These are phyloP conservation scores for Nyctanthes arbortristis DNA, from an alignment of 257 asterid species.

Conservation along the genomic window DNA sequence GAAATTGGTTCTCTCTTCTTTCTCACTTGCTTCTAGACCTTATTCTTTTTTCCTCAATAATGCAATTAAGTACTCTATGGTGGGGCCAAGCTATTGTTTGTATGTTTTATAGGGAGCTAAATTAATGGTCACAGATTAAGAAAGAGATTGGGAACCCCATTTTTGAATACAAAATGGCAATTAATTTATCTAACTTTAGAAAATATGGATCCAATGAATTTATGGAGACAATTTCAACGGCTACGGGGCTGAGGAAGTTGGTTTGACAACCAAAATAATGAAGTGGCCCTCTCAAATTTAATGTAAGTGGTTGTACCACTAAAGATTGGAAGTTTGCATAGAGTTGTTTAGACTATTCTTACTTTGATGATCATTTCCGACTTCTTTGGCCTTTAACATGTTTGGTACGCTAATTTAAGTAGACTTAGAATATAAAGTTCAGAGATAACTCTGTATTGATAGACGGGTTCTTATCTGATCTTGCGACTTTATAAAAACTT, in stretches of 20 bases:
- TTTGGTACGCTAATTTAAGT: neutral
- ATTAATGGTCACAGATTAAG: slow-evolving; percentile 24
- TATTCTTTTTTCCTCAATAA: neutral
- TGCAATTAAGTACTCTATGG: slow-evolving; percentile 23
- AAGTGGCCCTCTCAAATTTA: slow-evolving; percentile 33
- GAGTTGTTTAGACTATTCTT: slow-evolving; percentile 31
- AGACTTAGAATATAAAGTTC: neutral
- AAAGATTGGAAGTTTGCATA: neutral
- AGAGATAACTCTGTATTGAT: too few relatives aligned
- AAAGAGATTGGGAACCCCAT: slow-evolving; percentile 32
- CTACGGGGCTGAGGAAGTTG: slow-evolving; percentile 44
- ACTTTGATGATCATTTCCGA: neutral
- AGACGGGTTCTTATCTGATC: neutral
- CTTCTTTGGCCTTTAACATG: neutral
- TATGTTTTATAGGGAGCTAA: slow-evolving; percentile 17
- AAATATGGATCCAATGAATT: slow-evolving; percentile 33
- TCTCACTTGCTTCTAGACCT: slow-evolving; percentile 2
- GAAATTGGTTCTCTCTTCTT: neutral
- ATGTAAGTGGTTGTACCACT: neutral
- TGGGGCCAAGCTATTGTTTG: slow-evolving; percentile 37
- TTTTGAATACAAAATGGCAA: slow-evolving; percentile 16
- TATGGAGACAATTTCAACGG: slow-evolving; percentile 18
- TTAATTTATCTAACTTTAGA: slow-evolving; percentile 32
- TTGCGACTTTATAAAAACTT: too few relatives aligned
- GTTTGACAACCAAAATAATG: slow-evolving; percentile 31